These are phyloP conservation scores for Sesbania bispinosa DNA, from an alignment of 306 rosid species.

Conservation along the genomic window DNA sequence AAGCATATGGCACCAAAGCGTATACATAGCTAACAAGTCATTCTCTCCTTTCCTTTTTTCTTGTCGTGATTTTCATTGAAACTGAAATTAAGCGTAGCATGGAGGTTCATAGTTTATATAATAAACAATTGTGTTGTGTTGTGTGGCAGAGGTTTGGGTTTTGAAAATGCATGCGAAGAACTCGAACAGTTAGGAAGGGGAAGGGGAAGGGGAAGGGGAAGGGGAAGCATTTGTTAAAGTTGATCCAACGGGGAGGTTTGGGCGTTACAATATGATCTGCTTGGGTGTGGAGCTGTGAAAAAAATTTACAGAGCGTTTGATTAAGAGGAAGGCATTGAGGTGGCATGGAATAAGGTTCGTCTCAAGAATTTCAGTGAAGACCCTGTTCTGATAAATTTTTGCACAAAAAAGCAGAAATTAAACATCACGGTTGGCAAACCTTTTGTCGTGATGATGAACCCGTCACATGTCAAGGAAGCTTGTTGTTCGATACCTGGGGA, in stretches of 20 bases:
- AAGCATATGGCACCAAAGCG: no score
- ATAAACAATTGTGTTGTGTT: neutral
- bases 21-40: no score
- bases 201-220: no score
- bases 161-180: slow-evolving; percentile 67
- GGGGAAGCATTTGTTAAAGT: slow-evolving; percentile 70
- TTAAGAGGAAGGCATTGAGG: slow-evolving; percentile 89
- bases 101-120: no score
- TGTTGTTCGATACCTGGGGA: no score
- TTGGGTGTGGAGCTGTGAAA: slow-evolving; percentile 85
- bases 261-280: slow-evolving; percentile 69
- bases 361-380: slow-evolving; percentile 60
- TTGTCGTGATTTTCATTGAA: no score
- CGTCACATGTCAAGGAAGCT: no score
- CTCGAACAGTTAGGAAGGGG: slow-evolving; percentile 23
- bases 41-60: no score
- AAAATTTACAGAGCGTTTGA: slow-evolving; percentile 86
- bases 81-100: no score
- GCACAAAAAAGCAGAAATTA: no score
- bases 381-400: slow-evolving; percentile 57
- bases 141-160: slow-evolving; percentile 15
- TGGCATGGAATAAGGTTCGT: slow-evolving; percentile 92
- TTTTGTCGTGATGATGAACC: no score
- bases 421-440: no score
- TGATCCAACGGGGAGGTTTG: slow-evolving; percentile 83